Conservation (phyloP, 306 rosid species). For the Acacia acuminata region DNA sequence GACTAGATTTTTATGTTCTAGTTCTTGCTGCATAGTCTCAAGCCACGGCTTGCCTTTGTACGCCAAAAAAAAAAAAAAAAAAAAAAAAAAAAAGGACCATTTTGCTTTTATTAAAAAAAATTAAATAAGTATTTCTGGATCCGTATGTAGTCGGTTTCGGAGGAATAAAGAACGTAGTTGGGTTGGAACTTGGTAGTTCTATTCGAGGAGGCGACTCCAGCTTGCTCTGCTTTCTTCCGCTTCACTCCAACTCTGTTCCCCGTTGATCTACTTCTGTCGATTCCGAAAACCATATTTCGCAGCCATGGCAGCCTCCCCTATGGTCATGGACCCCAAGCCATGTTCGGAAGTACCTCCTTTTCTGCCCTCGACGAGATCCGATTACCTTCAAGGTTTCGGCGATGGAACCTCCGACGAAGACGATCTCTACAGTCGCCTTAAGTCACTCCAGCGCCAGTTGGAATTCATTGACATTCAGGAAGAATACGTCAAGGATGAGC, state of each 20-base stretch:
- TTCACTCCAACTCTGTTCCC: background rate
- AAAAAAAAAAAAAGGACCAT: no score
- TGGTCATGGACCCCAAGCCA: conserved; percentile 72
- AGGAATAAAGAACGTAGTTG: no score
- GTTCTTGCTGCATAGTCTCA: no score
- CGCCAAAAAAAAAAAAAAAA: no score
- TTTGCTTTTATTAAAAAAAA: no score
- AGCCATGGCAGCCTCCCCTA: conserved; percentile 73
- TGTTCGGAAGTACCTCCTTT: conserved; percentile 66
- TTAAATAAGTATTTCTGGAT: no score
- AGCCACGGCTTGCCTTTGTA: no score
- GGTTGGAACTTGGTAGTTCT: no score
- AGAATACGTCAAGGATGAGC: conserved; percentile 92
- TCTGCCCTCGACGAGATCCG: conserved; percentile 57
- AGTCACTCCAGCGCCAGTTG: conserved; percentile 72
- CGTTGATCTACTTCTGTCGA: background rate
- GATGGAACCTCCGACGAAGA: conserved; percentile 62
- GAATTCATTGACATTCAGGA: conserved; percentile 94
- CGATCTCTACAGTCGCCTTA: conserved; percentile 83
- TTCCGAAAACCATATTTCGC: background rate
- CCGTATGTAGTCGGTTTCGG: no score
- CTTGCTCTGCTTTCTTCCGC: background rate
- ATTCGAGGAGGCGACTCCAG: background rate
- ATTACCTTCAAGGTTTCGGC: conserved; percentile 42
- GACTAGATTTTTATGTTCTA: no score